Evolutionary conservation across 371 early-diverging fungal species (phyloP).

Genomic region (Mortierella sp.): DNA sequence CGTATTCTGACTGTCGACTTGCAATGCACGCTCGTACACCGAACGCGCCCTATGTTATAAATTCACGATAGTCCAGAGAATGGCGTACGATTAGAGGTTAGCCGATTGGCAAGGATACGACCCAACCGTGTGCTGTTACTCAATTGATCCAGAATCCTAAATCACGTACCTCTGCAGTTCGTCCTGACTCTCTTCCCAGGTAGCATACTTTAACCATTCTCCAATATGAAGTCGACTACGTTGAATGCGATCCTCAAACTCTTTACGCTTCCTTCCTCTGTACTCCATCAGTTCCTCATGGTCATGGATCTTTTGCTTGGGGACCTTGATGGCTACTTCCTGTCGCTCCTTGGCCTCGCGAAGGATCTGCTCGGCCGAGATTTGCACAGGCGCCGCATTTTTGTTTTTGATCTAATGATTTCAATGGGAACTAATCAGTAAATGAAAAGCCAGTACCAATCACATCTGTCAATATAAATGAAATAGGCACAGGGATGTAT

Average conservation of each 20-base stretch:
- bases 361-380: conserved; percentile 98
- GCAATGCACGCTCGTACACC: conserved; percentile 93
- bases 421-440: background rate
- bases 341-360: conserved; percentile 94
- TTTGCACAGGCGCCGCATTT: conserved; percentile 97
- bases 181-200: conserved; percentile 94
- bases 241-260: conserved; percentile 93
- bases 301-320: conserved; percentile 93
- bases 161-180: conserved; percentile 62
- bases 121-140: background rate
- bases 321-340: conserved; percentile 80
- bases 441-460: background rate
- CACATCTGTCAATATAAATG: background rate
- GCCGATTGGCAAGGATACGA: background rate
- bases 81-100: background rate
- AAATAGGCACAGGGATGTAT: background rate
- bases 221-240: conserved; percentile 87
- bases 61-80: background rate
- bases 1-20: conserved; percentile 88
- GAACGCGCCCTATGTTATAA: conserved; percentile 79
- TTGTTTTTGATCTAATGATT: conserved; percentile 96
- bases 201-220: conserved; percentile 95
- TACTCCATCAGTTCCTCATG: conserved; percentile 94
- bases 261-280: conserved; percentile 90
- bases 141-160: background rate